phyloP scores from a whole-genome alignment of 2,329 filamentous ascomycete species.

The Beauveria pseudobassiana region DNA sequence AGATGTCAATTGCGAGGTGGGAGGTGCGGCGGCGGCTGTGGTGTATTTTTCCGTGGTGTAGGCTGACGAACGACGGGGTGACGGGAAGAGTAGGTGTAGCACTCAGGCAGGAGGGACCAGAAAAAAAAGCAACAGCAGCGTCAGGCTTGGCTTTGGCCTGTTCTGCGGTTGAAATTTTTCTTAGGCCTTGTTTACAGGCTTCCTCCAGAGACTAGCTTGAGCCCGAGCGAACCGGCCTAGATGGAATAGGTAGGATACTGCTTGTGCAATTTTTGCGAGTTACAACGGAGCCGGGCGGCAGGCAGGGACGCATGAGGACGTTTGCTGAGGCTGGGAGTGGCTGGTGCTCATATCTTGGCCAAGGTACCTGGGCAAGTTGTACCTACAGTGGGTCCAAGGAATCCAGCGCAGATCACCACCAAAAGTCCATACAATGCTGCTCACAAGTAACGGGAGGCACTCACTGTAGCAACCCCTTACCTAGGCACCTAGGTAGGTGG shows the following conservation, averaged over 20 bases:
- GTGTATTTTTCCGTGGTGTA: conserved; percentile 2
- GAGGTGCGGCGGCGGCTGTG: conserved; percentile 1
- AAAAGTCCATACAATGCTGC: too few species aligned
- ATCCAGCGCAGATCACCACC: too few species aligned
- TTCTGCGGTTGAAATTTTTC: neutral
- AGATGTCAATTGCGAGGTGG: conserved; percentile 4
- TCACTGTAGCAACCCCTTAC: too few species aligned
- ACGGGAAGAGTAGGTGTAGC: neutral
- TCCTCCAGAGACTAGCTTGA: neutral
- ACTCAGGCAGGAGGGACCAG: neutral
- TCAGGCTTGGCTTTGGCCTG: neutral
- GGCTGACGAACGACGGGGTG: neutral
- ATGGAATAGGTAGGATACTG: neutral
- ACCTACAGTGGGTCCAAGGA: too few species aligned
- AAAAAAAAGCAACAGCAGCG: neutral
- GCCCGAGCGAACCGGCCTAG: neutral
- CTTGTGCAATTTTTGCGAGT: neutral
- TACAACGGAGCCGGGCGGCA: neutral
- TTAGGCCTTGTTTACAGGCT: neutral
- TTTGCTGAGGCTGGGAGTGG: conserved; percentile 1
- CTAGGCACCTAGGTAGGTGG: neutral
- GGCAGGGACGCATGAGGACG: neutral
- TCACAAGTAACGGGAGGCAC: too few species aligned
- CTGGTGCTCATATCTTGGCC: neutral
- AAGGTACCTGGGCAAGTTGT: conserved; percentile 7